phyloP scores from a whole-genome alignment of 139 green algal species.

The Edaphochlamys debaryana region DNA sequence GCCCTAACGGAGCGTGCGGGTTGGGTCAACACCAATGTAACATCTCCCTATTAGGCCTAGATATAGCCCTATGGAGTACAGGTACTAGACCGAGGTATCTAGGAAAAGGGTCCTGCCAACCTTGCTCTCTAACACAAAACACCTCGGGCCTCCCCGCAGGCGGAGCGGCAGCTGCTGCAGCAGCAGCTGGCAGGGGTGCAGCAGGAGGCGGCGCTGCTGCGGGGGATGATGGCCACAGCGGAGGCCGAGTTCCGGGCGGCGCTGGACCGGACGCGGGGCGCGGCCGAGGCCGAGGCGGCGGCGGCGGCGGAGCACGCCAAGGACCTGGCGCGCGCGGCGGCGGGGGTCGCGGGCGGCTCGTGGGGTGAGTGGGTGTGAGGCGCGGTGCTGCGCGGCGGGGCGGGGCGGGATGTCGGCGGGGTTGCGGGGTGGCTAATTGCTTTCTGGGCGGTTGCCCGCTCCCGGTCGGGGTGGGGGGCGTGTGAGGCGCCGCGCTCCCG shows the following conservation, averaged over 20 bases:
- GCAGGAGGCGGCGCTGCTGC: conserved; percentile 29
- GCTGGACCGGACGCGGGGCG: conserved; percentile 19
- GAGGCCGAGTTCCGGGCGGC: conserved; percentile 31
- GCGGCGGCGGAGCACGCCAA: conserved; percentile 31
- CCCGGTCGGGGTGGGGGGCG: too few species aligned
- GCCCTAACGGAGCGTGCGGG: too few species aligned
- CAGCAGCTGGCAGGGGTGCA: conserved; percentile 30
- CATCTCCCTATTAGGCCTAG: too few species aligned
- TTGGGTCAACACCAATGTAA: too few species aligned
- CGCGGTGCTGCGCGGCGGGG: background rate
- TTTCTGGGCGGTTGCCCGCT: background rate
- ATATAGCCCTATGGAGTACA: too few species aligned
- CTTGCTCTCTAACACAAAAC: too few species aligned
- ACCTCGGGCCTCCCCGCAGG: too few species aligned
- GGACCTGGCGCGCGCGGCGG: conserved; percentile 14
- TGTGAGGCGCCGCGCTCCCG: too few species aligned
- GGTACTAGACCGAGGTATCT: too few species aligned
- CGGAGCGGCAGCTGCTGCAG: conserved; percentile 30
- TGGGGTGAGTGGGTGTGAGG: background rate
- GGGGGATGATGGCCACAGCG: conserved; percentile 22
- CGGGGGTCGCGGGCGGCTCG: background rate
- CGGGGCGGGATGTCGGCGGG: too few species aligned
- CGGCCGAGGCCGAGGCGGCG: conserved; percentile 11
- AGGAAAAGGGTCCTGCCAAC: too few species aligned
- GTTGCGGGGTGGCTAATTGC: background rate